These are phyloP conservation scores for Phytopythium kandeliae DNA, from an alignment of 352 stramenopile species.

Conservation along the genomic window DNA sequence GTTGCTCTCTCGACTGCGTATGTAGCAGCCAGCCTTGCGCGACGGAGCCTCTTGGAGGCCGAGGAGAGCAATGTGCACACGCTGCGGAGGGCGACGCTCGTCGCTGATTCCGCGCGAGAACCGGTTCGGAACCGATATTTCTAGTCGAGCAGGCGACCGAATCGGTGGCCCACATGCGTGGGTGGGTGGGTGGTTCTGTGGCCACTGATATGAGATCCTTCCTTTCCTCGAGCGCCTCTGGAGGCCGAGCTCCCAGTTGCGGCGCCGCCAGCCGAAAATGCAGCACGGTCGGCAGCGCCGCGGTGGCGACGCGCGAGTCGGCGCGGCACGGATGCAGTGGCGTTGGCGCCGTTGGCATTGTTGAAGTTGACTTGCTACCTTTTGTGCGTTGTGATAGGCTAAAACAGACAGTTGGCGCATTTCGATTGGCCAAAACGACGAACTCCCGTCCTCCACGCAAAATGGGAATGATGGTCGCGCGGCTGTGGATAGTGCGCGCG, in stretches of 20 bases:
- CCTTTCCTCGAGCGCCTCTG: too few relatives aligned
- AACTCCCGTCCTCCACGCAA: slow-evolving; percentile 5
- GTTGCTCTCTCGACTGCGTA: slow-evolving; percentile 11
- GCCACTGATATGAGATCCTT: too few relatives aligned
- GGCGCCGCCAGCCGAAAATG: not conserved
- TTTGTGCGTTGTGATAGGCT: not conserved
- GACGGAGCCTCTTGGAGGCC: too few relatives aligned
- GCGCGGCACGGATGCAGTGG: not conserved
- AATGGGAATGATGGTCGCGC: slow-evolving; percentile 3
- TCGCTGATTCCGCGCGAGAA: too few relatives aligned
- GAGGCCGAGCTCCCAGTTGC: too few relatives aligned
- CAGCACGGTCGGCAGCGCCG: not conserved
- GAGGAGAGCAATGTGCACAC: too few relatives aligned
- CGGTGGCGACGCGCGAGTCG: too few relatives aligned
- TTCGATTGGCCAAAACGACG: not conserved
- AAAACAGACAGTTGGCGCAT: not conserved
- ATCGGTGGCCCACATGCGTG: too few relatives aligned
- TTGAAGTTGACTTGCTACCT: slow-evolving; percentile 1
- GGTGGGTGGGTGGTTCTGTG: too few relatives aligned
- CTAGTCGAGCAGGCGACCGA: too few relatives aligned
- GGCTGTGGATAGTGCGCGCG: slow-evolving; percentile 1
- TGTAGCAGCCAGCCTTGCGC: not conserved
- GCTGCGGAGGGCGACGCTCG: too few relatives aligned
- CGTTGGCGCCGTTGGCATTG: not conserved
- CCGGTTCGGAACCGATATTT: too few relatives aligned